Conservation (phyloP, 2,329 filamentous ascomycete species). For the Cordyceps fumosorosea region DNA sequence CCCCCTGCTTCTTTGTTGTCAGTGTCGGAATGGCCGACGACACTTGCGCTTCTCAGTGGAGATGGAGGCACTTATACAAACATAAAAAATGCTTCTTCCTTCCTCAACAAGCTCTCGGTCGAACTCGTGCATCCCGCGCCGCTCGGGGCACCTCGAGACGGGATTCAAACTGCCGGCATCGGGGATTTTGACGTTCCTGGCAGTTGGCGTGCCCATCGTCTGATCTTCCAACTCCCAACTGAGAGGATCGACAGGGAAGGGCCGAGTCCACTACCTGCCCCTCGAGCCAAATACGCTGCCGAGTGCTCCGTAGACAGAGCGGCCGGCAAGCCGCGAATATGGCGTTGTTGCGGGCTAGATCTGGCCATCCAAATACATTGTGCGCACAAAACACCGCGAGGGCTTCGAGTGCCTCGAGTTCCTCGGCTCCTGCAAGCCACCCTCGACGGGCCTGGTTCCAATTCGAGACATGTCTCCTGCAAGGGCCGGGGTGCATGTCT, state of each 20-base stretch:
- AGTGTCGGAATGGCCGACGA: slow-evolving; percentile 1
- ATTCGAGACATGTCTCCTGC: neutral
- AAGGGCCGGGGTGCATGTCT: neutral
- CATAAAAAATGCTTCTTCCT: too few relatives aligned
- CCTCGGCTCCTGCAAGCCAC: slow-evolving; percentile 1
- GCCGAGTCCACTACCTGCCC: neutral
- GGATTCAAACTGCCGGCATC: slow-evolving; percentile 1
- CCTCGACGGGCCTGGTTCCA: neutral
- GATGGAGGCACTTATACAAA: neutral
- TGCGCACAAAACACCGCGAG: neutral
- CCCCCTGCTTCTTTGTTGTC: neutral
- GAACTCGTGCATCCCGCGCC: neutral
- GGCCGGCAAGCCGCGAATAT: too few relatives aligned
- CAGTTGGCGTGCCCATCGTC: neutral
- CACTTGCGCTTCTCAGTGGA: neutral
- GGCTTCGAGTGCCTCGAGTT: neutral
- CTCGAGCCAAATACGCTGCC: neutral
- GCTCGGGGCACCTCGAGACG: neutral
- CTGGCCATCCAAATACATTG: neutral
- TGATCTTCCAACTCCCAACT: neutral
- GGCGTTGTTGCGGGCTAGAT: neutral
- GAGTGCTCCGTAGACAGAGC: neutral
- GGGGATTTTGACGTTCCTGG: neutral
- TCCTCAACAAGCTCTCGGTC: too few relatives aligned
- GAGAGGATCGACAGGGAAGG: neutral